phyloP scores from a whole-genome alignment of 441 rosid species.

The Bocquillonia castaneifolia region DNA sequence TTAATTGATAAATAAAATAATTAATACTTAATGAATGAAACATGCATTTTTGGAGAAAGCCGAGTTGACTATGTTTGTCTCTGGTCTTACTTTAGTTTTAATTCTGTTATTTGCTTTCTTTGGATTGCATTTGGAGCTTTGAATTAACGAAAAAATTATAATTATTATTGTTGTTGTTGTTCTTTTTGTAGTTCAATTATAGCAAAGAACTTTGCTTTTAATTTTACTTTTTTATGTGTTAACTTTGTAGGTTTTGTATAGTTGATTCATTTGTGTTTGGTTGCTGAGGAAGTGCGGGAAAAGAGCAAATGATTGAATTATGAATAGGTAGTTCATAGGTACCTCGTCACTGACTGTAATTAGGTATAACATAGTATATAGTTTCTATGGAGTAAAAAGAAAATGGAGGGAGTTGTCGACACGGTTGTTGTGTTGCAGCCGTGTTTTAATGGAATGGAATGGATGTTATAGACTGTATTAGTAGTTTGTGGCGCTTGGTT shows the following conservation, averaged over 20 bases:
- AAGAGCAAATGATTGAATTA: not conserved
- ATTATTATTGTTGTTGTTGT: not conserved
- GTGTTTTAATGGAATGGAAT: slow-evolving; percentile 14
- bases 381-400: slow-evolving; percentile 12
- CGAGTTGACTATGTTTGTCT: slow-evolving; percentile 20
- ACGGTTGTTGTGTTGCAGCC: slow-evolving; percentile 12
- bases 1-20: too few relatives aligned
- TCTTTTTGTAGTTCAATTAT: not conserved
- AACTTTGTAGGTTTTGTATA: not conserved
- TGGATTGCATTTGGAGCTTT: not conserved
- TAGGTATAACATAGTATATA: not conserved
- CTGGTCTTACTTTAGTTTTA: slow-evolving; percentile 10
- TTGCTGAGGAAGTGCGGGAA: slow-evolving; percentile 10
- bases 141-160: not conserved
- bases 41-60: too few relatives aligned
- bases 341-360: not conserved
- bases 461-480: slow-evolving; percentile 20
- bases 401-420: slow-evolving; percentile 9
- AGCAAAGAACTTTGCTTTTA: not conserved
- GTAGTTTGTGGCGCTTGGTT: slow-evolving; percentile 23
- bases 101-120: not conserved
- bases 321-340: not conserved
- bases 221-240: not conserved
- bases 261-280: slow-evolving; percentile 1
- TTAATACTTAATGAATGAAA: too few relatives aligned